These are phyloP conservation scores for Bisporella sp. DNA, from an alignment of 2,329 filamentous ascomycete species.

Conservation along the genomic window DNA sequence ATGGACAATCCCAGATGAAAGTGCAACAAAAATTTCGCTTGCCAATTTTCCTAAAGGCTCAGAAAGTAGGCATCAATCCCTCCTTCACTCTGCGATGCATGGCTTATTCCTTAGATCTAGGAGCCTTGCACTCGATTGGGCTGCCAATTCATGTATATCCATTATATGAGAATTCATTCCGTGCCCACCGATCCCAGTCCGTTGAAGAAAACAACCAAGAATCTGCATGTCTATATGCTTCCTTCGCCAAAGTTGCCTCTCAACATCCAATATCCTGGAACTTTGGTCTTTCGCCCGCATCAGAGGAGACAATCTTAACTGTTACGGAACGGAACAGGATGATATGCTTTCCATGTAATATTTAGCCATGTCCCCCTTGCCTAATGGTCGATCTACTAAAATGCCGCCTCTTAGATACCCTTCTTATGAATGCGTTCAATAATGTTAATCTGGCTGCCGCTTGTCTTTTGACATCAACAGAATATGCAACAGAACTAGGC, in stretches of 20 bases:
- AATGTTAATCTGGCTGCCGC: conserved; percentile 58
- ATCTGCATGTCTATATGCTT: conserved; percentile 51
- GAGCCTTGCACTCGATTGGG: conserved; percentile 44
- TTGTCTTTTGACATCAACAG: conserved; percentile 50
- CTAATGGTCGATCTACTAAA: conserved; percentile 6
- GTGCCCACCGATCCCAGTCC: conserved; percentile 48
- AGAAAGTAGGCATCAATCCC: background rate
- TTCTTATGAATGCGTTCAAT: conserved; percentile 68
- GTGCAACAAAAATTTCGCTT: conserved; percentile 40
- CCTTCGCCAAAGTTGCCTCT: conserved; percentile 51
- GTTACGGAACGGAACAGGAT: conserved; percentile 53
- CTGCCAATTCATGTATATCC: conserved; percentile 62
- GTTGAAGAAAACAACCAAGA: conserved; percentile 49
- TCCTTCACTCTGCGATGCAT: background rate
- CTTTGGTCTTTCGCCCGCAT: conserved; percentile 36
- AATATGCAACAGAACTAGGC: conserved; percentile 45
- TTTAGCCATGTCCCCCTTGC: background rate
- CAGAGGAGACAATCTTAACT: conserved; percentile 44
- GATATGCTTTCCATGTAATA: conserved; percentile 60
- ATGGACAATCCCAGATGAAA: conserved; percentile 46
- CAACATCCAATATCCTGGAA: conserved; percentile 50
- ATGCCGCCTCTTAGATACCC: conserved; percentile 41
- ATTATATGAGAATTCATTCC: conserved; percentile 57
- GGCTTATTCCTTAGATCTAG: no score
- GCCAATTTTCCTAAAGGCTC: conserved; percentile 21